These are phyloP conservation scores for Dicorynia guianensis DNA, from an alignment of 306 rosid genomes.

Conservation along the genomic window DNA sequence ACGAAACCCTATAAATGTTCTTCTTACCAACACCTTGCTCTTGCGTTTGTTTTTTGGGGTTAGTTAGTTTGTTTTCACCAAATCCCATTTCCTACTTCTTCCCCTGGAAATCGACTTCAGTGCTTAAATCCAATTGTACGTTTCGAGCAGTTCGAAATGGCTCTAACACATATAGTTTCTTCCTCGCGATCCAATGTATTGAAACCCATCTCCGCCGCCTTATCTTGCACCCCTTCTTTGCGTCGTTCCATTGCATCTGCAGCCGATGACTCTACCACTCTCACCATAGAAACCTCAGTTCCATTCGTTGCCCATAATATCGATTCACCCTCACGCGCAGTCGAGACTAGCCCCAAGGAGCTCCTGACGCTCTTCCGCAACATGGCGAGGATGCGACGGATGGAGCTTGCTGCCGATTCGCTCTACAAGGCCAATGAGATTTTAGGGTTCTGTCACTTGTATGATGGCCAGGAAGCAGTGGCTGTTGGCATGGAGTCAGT, in stretches of 20 bases:
- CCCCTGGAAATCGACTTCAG: too few species aligned
- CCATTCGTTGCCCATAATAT: conserved; percentile 82
- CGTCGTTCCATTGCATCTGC: conserved; percentile 63
- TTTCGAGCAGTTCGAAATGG: conserved; percentile 58
- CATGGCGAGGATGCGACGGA: conserved; percentile 88
- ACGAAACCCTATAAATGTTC: too few species aligned
- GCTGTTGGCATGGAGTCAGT: conserved; percentile 91
- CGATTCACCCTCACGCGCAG: conserved; percentile 78
- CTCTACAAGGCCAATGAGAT: conserved; percentile 93
- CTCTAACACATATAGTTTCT: conserved; percentile 56
- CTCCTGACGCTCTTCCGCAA: conserved; percentile 70
- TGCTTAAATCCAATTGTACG: not conserved
- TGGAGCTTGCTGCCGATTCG: conserved; percentile 97
- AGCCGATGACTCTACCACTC: conserved; percentile 46
- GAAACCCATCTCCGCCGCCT: conserved; percentile 56
- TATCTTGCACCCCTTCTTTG: conserved; percentile 40
- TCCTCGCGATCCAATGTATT: conserved; percentile 48
- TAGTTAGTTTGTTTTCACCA: not conserved
- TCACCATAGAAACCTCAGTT: conserved; percentile 75
- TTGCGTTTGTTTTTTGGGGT: too few species aligned
- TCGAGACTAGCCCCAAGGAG: conserved; percentile 67
- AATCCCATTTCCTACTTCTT: not conserved
- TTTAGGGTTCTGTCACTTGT: conserved; percentile 93
- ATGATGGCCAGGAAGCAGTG: conserved; percentile 95
- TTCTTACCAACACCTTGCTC: too few species aligned